Conservation (phyloP, 2,329 filamentous ascomycete species). For the Penicillium occitanis region DNA sequence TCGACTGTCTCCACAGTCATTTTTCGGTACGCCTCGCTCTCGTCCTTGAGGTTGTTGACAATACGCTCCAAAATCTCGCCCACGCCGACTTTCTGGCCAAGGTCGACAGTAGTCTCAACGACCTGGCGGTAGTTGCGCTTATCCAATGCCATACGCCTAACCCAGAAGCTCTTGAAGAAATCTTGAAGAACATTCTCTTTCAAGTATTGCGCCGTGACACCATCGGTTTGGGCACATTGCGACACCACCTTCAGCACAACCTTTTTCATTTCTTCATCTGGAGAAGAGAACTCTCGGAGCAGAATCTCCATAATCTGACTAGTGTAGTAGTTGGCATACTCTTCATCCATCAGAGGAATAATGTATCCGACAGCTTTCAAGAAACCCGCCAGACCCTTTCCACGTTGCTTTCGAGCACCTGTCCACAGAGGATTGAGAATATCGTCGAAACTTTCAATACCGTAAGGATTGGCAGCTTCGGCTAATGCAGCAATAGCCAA, state of each 20-base stretch:
- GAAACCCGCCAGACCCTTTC: conserved; percentile 93
- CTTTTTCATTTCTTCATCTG: conserved; percentile 99
- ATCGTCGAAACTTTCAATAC: conserved; percentile 98
- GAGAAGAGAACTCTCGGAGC: conserved; percentile 90
- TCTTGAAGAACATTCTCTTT: conserved; percentile 94
- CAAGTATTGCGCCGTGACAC: conserved; percentile 89
- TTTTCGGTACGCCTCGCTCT: conserved; percentile 96
- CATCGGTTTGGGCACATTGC: conserved; percentile 90
- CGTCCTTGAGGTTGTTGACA: conserved; percentile 94
- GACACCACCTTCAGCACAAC: conserved; percentile 96
- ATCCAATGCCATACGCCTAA: conserved; percentile 92
- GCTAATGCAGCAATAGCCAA: conserved; percentile 92
- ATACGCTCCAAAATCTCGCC: conserved; percentile 92
- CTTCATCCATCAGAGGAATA: conserved; percentile 98
- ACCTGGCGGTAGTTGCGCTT: conserved; percentile 98
- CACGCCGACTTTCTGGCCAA: conserved; percentile 96
- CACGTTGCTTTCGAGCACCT: conserved; percentile 90
- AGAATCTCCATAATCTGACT: conserved; percentile 99
- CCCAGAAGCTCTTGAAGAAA: conserved; percentile 99
- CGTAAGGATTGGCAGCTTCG: conserved; percentile 95
- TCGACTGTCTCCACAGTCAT: conserved; percentile 99
- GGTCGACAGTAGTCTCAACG: conserved; percentile 94
- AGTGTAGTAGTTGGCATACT: conserved; percentile 99
- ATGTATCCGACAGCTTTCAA: conserved; percentile 97
- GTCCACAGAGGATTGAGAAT: conserved; percentile 98